phyloP scores from a whole-genome alignment of 352 stramenopile genomes.

The Peronospora farinosa region DNA sequence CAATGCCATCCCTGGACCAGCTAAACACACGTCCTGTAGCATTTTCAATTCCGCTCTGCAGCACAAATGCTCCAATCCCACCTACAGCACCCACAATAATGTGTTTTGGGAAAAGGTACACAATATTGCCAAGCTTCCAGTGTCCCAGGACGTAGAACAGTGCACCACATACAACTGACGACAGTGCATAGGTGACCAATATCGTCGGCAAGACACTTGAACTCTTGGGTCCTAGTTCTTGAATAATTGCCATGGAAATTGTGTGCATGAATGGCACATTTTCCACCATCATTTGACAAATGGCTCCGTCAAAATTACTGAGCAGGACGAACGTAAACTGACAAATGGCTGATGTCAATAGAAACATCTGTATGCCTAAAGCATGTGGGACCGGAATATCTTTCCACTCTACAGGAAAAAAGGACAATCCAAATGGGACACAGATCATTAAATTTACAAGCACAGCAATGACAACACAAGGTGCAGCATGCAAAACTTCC shows the following conservation, averaged over 20 bases:
- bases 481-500: conserved; percentile 36
- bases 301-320: conserved; percentile 67
- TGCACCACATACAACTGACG: conserved; percentile 82
- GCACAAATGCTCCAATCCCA: conserved; percentile 87
- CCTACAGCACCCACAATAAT: conserved; percentile 93
- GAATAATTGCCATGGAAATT: conserved; percentile 80
- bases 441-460: conserved; percentile 85
- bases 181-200: conserved; percentile 88
- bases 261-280: conserved; percentile 94
- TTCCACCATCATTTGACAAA: conserved; percentile 93
- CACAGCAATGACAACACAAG: conserved; percentile 63
- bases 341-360: conserved; percentile 71
- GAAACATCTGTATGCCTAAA: conserved; percentile 79
- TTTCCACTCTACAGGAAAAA: conserved; percentile 77
- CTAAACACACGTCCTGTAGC: conserved; percentile 62
- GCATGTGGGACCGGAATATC: conserved; percentile 69
- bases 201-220: conserved; percentile 84
- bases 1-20: conserved; percentile 46
- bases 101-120: conserved; percentile 92
- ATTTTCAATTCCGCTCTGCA: conserved; percentile 83
- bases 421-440: conserved; percentile 79
- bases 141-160: conserved; percentile 88
- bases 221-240: conserved; percentile 66
- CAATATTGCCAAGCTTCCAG: conserved; percentile 86
- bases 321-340: conserved; percentile 76